Percentiles rank a stretch among this genome's conserved stretches.
Evolutionary conservation across 164 flowering plant species (phyloP).

Genomic region (Buxus sempervirens): DNA sequence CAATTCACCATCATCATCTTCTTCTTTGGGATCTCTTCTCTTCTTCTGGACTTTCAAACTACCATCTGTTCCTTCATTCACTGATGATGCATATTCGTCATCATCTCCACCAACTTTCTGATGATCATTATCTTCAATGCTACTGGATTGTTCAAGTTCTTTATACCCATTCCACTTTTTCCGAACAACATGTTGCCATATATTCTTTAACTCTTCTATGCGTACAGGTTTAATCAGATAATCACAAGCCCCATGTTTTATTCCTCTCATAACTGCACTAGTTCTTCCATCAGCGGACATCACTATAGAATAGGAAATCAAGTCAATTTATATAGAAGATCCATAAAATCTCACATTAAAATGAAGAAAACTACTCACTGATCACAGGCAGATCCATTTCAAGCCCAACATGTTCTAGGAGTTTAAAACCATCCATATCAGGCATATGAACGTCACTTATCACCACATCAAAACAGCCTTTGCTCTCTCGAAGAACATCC

Average conservation of each 20-base stretch:
- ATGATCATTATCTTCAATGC: constrained; percentile 56
- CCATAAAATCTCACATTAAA: not conserved
- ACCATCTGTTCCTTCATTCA: constrained; percentile 60
- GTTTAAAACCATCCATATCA: constrained; percentile 87
- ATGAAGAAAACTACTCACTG: constrained; percentile 47
- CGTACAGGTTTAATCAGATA: constrained; percentile 85
- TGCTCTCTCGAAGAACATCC: constrained; percentile 61
- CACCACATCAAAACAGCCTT: constrained; percentile 74
- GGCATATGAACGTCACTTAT: constrained; percentile 95
- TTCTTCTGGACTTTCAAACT: constrained; percentile 44
- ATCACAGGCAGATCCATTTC: constrained; percentile 95
- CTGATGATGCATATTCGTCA: constrained; percentile 57
- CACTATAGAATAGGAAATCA: constrained; percentile 44
- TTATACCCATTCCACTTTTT: constrained; percentile 54
- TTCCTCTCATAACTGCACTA: constrained; percentile 69
- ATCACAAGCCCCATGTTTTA: constrained; percentile 89
- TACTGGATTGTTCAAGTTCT: constrained; percentile 54
- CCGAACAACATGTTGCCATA: constrained; percentile 91
- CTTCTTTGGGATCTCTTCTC: constrained; percentile 55
- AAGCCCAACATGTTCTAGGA: constrained; percentile 81
- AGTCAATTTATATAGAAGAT: constrained; percentile 8
- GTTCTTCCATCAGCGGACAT: constrained; percentile 82
- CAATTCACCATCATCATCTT: constrained; percentile 58
- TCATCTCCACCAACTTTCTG: constrained; percentile 47
- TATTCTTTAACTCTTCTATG: constrained; percentile 67